A percentile compares a stretch with the other conserved stretches of the same genome.
Evolutionary conservation across 306 rosid genomes (phyloP).

Genomic region (Pyrus communis): DNA sequence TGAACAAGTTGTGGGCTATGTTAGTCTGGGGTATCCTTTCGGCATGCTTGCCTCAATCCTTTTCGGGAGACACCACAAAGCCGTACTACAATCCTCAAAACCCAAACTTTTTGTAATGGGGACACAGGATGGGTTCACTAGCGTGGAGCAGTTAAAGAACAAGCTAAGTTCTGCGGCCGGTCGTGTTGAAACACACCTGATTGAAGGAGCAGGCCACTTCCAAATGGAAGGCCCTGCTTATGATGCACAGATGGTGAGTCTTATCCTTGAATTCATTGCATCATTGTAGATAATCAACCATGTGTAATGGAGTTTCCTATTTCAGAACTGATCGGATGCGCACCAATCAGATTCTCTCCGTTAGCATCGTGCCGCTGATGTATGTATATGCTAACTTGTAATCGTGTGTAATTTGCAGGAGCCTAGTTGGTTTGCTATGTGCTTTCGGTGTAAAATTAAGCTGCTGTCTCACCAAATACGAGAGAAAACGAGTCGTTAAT

Average conservation of each 20-base stretch:
- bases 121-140: slow-evolving; percentile 81
- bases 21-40: slow-evolving; percentile 91
- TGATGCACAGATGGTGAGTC: slow-evolving; percentile 75
- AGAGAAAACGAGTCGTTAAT: background rate
- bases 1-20: slow-evolving; percentile 74
- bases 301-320: background rate
- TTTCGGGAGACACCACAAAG: slow-evolving; percentile 82
- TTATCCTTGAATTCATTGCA: slow-evolving; percentile 40
- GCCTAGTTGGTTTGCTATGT: slow-evolving; percentile 19
- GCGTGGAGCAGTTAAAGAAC: slow-evolving; percentile 66
- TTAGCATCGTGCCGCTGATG: background rate
- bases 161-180: slow-evolving; percentile 69
- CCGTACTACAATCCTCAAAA: slow-evolving; percentile 57
- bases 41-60: slow-evolving; percentile 80
- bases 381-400: slow-evolving; percentile 18
- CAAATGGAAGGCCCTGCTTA: slow-evolving; percentile 89
- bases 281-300: slow-evolving; percentile 35
- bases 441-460: slow-evolving; percentile 10
- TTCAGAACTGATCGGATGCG: background rate
- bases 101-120: slow-evolving; percentile 90
- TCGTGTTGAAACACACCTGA: slow-evolving; percentile 51
- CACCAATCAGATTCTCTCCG: background rate
- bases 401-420: slow-evolving; percentile 23
- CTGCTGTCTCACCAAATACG: background rate
- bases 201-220: slow-evolving; percentile 80